These are phyloP conservation scores for Hapsidospora chrysogenum DNA, from an alignment of 495 filamentous ascomycete genomes.

Conservation along the genomic window DNA sequence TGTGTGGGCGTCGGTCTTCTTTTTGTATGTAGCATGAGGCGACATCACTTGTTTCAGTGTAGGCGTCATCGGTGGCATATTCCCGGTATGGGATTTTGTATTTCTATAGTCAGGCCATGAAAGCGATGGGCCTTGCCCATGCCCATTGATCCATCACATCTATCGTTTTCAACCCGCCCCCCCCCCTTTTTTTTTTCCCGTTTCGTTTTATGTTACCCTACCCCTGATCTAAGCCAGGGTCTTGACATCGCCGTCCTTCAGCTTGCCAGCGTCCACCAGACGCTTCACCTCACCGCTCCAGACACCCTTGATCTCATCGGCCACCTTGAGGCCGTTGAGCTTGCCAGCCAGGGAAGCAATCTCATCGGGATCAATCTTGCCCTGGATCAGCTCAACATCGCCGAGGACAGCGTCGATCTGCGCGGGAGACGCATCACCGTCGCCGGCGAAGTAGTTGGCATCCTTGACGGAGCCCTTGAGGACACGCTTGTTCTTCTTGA, in stretches of 20 bases:
- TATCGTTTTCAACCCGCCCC: neutral
- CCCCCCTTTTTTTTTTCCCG: neutral
- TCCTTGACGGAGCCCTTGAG: slow-evolving; percentile 86
- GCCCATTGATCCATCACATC: neutral
- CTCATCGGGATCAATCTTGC: slow-evolving; percentile 80
- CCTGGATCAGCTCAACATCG: slow-evolving; percentile 78
- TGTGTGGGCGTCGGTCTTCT: no score
- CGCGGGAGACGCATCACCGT: slow-evolving; percentile 45
- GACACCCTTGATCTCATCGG: slow-evolving; percentile 48
- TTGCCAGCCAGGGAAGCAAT: slow-evolving; percentile 62
- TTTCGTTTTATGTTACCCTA: no score
- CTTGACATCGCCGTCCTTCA: slow-evolving; percentile 59
- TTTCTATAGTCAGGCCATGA: neutral
- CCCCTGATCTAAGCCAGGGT: slow-evolving; percentile 10
- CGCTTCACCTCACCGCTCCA: slow-evolving; percentile 55
- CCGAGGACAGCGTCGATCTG: slow-evolving; percentile 67
- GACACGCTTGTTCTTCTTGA: slow-evolving; percentile 99
- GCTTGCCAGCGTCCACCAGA: slow-evolving; percentile 60
- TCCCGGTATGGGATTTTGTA: neutral
- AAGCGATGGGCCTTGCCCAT: no score
- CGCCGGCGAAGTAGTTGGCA: slow-evolving; percentile 75
- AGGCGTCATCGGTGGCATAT: neutral
- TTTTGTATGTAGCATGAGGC: no score
- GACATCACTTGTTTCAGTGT: no score
- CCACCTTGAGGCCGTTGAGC: slow-evolving; percentile 56